Base-by-base conservation (phyloP, 306 rosid species). In the Lotus japonicus region DNA sequence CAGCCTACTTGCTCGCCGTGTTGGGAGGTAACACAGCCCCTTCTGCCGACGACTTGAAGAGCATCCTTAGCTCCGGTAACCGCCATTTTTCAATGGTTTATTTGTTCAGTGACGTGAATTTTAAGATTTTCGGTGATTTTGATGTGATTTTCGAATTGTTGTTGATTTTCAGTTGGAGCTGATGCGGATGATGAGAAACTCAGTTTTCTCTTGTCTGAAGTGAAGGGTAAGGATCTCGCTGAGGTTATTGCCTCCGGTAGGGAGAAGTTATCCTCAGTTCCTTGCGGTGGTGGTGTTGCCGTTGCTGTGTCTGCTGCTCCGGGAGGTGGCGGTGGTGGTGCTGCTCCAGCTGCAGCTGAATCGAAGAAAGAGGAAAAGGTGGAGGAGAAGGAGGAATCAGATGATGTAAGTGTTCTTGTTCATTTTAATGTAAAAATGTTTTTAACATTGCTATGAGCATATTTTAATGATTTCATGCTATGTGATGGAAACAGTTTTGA, bases 321-420 rank as follows among this genome's bases (percentile, higher is more conserved):
- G 0, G 76, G 64, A 0, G 85, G 74, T 0, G 80, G 69, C 0
- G 84, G 26, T 2, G 84, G 2, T 2, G 84, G 38, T 4, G 69
- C 82, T 12, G 85, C 86, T 54, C 81, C 86, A 3, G 82, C 87
- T 0, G 86, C 86, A 2, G 80, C 82, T 4, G 91, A 81, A 75
- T 1, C 91, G 0, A 87, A 87, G 91, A 83, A 85, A 71, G 96
- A 87, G 73, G 91, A 83, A 41, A 85, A 89, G 80, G 86, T 69
- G 5, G 90, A 81, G 74, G 85, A 83, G 87, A 81, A 86, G 14
- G 90, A 89, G 60, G 89, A 89, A 68, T 83, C 90, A 0, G 90
- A 85, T 10, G 94, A 89, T 17, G 92, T 89, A 82, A 85, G 86
- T 52, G 26, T 9, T 21, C 26, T 21, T 36, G 1, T 62, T 11